Evolutionary conservation across 1,139 yeast species (phyloP).

Genomic region (Saccharomyces hybrid): DNA sequence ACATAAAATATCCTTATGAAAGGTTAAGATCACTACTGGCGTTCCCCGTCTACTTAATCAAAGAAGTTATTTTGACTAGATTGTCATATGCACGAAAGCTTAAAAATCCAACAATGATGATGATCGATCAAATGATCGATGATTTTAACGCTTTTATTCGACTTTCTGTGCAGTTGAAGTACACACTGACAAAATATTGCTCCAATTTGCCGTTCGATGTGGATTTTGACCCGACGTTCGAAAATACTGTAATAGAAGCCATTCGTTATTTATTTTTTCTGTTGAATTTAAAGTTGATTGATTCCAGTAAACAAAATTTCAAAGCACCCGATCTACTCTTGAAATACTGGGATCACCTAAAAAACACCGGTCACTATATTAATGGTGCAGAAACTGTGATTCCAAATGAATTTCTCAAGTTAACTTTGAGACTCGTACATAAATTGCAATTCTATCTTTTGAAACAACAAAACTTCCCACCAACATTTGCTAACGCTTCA

Average conservation of each 20-base stretch:
- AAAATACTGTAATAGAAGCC: conserved; percentile 61
- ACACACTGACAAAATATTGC: conserved; percentile 60
- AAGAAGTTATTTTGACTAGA: conserved; percentile 68
- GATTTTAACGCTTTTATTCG: conserved; percentile 71
- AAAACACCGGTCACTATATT: conserved; percentile 59
- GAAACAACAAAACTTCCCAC: conserved; percentile 61
- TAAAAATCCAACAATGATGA: conserved; percentile 82
- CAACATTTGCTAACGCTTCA: conserved; percentile 40
- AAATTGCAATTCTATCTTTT: conserved; percentile 63
- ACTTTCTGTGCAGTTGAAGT: conserved; percentile 66
- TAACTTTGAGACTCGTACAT: conserved; percentile 58
- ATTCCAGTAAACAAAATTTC: conserved; percentile 68
- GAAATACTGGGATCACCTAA: conserved; percentile 64
- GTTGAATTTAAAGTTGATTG: conserved; percentile 65
- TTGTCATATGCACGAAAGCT: conserved; percentile 68
- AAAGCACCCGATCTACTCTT: conserved; percentile 86
- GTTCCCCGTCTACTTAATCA: conserved; percentile 72
- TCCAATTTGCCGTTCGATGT: conserved; percentile 71
- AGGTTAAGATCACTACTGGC: conserved; percentile 54
- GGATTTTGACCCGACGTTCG: conserved; percentile 60
- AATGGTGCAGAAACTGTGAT: conserved; percentile 77
- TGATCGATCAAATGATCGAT: conserved; percentile 86
- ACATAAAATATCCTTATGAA: conserved; percentile 68
- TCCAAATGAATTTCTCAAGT: conserved; percentile 61
- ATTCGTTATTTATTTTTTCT: conserved; percentile 63